Conservation (phyloP, 768 basidiomycete genomes). For the Leccinum broughii region DNA sequence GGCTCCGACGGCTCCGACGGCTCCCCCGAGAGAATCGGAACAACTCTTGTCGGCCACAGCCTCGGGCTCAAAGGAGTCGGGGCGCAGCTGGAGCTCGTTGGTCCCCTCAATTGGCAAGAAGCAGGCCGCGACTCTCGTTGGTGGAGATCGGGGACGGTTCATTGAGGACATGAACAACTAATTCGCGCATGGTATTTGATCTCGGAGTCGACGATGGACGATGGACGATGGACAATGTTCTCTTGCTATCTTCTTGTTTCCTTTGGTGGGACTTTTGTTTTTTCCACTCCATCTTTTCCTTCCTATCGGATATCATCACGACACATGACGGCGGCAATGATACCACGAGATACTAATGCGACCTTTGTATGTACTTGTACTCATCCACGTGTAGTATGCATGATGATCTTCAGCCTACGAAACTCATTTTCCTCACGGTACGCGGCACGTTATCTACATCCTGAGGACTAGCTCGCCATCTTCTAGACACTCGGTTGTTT, state of each 20-base stretch:
- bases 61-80: slow-evolving; percentile 40
- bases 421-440: neutral
- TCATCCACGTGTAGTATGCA: neutral
- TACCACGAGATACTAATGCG: neutral
- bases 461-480: neutral
- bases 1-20: slow-evolving; percentile 18
- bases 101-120: slow-evolving; percentile 2
- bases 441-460: neutral
- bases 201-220: neutral
- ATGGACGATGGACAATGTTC: neutral
- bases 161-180: neutral
- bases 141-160: slow-evolving; percentile 8
- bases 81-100: slow-evolving; percentile 21
- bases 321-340: neutral
- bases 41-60: slow-evolving; percentile 60
- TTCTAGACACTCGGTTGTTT: neutral
- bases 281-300: neutral
- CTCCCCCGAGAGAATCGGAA: slow-evolving; percentile 37
- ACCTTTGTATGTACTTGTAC: neutral
- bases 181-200: neutral
- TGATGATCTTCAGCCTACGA: neutral
- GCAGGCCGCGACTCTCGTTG: slow-evolving; percentile 12
- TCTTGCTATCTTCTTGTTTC: neutral
- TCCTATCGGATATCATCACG: neutral
- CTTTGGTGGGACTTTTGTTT: neutral